Conservation (phyloP, 2,329 filamentous ascomycete genomes). For the Metarhizium album region DNA sequence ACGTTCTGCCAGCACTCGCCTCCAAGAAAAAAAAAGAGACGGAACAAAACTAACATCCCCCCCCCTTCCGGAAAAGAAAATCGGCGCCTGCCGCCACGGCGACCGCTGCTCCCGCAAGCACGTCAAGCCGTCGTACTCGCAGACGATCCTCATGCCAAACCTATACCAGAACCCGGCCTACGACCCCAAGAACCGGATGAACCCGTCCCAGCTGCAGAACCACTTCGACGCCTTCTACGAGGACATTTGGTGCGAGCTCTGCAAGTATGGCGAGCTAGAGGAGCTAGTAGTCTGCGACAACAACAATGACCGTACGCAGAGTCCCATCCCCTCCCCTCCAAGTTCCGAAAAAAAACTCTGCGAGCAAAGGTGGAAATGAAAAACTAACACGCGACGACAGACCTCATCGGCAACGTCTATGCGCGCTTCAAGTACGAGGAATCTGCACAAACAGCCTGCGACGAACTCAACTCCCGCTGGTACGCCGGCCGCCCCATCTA, state of each 20-base stretch:
- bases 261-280: constrained; percentile 95
- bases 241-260: constrained; percentile 99
- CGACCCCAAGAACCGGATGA: constrained; percentile 96
- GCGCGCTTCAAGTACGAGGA: constrained; percentile 99
- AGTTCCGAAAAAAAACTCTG: neutral
- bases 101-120: constrained; percentile 98
- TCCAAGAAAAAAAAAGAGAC: neutral
- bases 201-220: constrained; percentile 89
- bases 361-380: neutral
- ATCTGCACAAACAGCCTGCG: constrained; percentile 83
- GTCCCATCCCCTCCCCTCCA: too few species aligned
- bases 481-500: constrained; percentile 96
- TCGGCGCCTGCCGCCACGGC: constrained; percentile 95
- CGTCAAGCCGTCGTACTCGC: constrained; percentile 96
- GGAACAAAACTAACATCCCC: neutral
- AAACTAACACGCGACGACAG: constrained; percentile 27
- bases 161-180: constrained; percentile 98
- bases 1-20: constrained; percentile 11
- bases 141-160: constrained; percentile 96
- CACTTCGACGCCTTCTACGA: constrained; percentile 99
- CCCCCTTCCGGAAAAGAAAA: constrained; percentile 67
- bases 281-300: constrained; percentile 99
- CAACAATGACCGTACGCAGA: constrained; percentile 81
- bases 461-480: constrained; percentile 89
- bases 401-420: constrained; percentile 98